Evolutionary conservation across 2,329 filamentous ascomycete genomes (phyloP), one percentile per base, ranked within the genome.

Genomic region (Lasiodiplodia citricola): DNA sequence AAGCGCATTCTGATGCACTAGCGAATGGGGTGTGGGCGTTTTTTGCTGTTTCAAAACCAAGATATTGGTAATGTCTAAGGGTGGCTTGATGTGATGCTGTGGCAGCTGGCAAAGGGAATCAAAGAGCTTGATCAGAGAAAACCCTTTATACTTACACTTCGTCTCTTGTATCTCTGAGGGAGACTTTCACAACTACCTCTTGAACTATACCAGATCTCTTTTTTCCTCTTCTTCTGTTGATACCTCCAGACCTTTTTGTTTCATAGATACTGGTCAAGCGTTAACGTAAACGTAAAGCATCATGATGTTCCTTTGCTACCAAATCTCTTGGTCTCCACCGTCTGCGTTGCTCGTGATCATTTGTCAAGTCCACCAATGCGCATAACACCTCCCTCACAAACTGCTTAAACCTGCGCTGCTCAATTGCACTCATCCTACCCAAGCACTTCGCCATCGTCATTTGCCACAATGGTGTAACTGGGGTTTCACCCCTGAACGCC

Each of bases 21-120:
- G 60, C 35, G 60, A 35, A 37, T 23, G 13, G 11, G 47, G 28
- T 25, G 44, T 57, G 44, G 60, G 28, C 44, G 28, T 64, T 64
- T 14, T 51, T 23, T 51, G 44, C 25, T 37, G 16, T 63, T 31
- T 47, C 57, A 51, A 28, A 51, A 52, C 60, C 60, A 64, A 57
- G 37, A 16, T 64, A 64, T 54, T 64, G 60, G 60, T 64, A 64
- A 64, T 64, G 60, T 64, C 44, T 64, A 64, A 64, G 60, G 38
- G 31, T 31, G 58, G 60, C 44, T 31, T 37, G 41, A 35, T 47
- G 58, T 10, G 58, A 21, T 64, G 28, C 7, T 21, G 41, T 16
- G 25, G 18, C 44, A 64, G 14, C 18, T 28, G 23, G 57, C 28
- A 64, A 64, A 37, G 28, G 25, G 18, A 57, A 64, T n/a, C 23